Base-by-base conservation (phyloP, 805 yeast species). In the Saccharomyces paradoxus region DNA sequence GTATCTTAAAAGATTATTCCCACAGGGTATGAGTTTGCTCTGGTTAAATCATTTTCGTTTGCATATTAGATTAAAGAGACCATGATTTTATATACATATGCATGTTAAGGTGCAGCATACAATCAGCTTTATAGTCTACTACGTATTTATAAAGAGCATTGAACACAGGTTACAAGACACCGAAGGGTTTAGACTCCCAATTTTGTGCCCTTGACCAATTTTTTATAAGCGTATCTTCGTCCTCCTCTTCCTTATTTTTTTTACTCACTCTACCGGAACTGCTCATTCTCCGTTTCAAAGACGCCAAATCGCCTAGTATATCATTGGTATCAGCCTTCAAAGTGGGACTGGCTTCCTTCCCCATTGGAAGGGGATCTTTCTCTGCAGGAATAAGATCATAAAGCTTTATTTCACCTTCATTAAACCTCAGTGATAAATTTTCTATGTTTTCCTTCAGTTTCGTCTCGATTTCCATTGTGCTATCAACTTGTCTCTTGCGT, bases 1-100 rank as follows among this genome's bases (percentile, higher is more conserved):
- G 97, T 55, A 86, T 94, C 26, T 81, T 94, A 67, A 89, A 87
- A 71, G 99, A 94, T 66, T 94, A 90, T 62, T 70, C 72, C 17
- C 66, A 66, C 49, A 65, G 74, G 52, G 72, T 67, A 10, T 72
- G 57, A 58, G 13, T 6, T 9, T 21, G 22, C 24, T 13, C 7
- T 13, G n/a, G 6, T 31, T 31, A 31, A 31, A 50, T 51, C 9
- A 29, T 22, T 50, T 46, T 52, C 47, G 47, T 41, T 30, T 41
- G 30, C 32, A 27, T 37, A 14, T 17, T 29, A n/a, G 22, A 6
- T 10, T 26, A 8, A 24, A 51, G 41, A 41, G 31, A 32, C 32
- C 29, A 41, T 48, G 27, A 29, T 46, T 32, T 7, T 37, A n/a
- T 37, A 21, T 37, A 21, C 44, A 21, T 37, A n/a, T 37, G 22